Evolutionary conservation across 2,329 filamentous ascomycete species (phyloP).

Genomic region (Colletotrichum phormii): DNA sequence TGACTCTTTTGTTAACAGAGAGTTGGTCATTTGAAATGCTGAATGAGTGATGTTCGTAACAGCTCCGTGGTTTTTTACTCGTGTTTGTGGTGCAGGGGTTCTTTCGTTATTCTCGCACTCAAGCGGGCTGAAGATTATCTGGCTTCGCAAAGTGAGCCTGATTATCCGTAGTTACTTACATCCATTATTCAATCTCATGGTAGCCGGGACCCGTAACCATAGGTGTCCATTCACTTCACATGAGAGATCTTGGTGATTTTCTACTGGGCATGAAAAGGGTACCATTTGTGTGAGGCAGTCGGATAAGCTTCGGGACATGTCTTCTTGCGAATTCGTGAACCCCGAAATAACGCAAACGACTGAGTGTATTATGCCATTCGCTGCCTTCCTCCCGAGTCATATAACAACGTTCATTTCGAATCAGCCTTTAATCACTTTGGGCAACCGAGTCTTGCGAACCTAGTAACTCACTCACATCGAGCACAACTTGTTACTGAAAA

Average conservation of each 20-base stretch:
- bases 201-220: neutral
- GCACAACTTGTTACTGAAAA: no score
- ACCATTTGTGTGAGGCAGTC: neutral
- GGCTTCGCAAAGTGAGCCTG: no score
- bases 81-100: no score
- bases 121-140: no score
- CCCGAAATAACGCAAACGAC: constrained; percentile 27
- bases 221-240: no score
- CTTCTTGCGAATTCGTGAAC: neutral
- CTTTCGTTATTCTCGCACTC: no score
- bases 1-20: neutral
- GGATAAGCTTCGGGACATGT: constrained; percentile 31
- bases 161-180: neutral
- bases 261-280: no score
- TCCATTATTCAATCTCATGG: neutral
- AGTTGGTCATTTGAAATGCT: no score
- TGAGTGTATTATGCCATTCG: constrained; percentile 25
- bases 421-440: neutral
- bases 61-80: no score
- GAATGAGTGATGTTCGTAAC: no score
- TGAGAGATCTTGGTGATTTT: no score
- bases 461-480: neutral
- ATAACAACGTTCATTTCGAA: neutral
- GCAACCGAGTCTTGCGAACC: no score
- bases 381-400: constrained; percentile 16